phyloP scores from a whole-genome alignment of 495 filamentous ascomycete species.

The Hypoxylon subgilvum region DNA sequence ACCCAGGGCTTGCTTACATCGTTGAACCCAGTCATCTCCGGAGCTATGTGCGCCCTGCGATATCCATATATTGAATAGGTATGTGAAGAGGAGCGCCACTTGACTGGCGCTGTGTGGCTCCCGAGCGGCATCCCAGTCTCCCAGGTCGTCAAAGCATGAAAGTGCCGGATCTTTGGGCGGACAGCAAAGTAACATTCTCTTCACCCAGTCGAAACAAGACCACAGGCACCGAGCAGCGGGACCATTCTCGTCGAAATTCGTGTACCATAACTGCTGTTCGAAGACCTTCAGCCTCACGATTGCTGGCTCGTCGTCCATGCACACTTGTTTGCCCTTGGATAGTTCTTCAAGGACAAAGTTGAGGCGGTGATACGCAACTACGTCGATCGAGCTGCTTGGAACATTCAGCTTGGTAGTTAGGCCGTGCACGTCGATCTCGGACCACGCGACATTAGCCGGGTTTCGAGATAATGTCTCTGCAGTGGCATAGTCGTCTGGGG shows the following conservation, averaged over 20 bases:
- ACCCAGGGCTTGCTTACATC: not conserved
- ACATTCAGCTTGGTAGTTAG: not conserved
- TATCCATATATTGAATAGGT: conserved; percentile 12
- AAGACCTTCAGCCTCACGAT: not conserved
- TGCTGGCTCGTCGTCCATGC: not conserved
- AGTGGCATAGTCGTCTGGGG: not conserved
- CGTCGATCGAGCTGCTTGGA: not conserved
- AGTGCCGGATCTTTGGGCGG: not conserved
- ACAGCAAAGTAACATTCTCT: not conserved
- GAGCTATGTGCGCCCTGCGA: not conserved
- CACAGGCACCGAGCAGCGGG: not conserved
- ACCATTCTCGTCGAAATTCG: not conserved
- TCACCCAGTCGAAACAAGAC: not conserved
- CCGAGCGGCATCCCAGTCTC: not conserved
- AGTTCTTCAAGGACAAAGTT: not conserved
- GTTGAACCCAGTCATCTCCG: not conserved
- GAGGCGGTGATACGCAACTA: not conserved
- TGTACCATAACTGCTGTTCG: not conserved
- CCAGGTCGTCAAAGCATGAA: not conserved
- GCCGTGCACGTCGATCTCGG: not conserved
- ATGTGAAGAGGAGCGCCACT: conserved; percentile 9
- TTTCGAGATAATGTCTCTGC: too few species aligned
- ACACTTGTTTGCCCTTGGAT: too few species aligned
- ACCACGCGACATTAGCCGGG: not conserved
- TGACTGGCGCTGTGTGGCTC: not conserved